These are phyloP conservation scores for Irpex sp. DNA, from an alignment of 1,284 basidiomycete species.

Conservation along the genomic window DNA sequence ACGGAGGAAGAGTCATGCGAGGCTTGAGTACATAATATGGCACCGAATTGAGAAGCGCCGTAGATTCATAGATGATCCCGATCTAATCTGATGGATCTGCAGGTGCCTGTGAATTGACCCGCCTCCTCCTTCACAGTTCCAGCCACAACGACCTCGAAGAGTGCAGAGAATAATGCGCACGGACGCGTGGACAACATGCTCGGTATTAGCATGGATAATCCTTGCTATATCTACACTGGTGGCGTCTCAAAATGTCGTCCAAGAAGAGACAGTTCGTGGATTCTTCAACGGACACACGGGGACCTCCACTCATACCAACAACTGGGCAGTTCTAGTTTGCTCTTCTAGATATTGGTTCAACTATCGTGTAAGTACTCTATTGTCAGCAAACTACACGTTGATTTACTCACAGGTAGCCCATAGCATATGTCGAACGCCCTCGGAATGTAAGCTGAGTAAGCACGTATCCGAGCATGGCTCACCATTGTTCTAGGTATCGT, in stretches of 20 bases:
- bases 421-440: conserved; percentile 98
- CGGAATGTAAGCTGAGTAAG: conserved; percentile 68
- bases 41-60: neutral
- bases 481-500: conserved; percentile 68
- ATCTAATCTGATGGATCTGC: neutral
- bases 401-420: neutral
- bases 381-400: conserved; percentile 2
- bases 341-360: conserved; percentile 98
- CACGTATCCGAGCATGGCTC: neutral
- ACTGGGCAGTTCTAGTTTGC: conserved; percentile 97
- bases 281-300: conserved; percentile 20
- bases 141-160: neutral
- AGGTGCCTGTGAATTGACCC: neutral
- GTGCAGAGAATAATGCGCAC: neutral
- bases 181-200: neutral
- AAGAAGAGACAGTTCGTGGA: conserved; percentile 12
- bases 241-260: conserved; percentile 5
- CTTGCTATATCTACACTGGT: neutral
- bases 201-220: neutral
- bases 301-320: conserved; percentile 82
- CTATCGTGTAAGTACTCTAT: conserved; percentile 70
- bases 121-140: neutral
- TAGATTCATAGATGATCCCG: conserved; percentile 4
- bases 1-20: neutral
- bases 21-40: neutral